Evolutionary conservation across 306 rosid genomes (phyloP).

Genomic region (Acmispon strigosus): DNA sequence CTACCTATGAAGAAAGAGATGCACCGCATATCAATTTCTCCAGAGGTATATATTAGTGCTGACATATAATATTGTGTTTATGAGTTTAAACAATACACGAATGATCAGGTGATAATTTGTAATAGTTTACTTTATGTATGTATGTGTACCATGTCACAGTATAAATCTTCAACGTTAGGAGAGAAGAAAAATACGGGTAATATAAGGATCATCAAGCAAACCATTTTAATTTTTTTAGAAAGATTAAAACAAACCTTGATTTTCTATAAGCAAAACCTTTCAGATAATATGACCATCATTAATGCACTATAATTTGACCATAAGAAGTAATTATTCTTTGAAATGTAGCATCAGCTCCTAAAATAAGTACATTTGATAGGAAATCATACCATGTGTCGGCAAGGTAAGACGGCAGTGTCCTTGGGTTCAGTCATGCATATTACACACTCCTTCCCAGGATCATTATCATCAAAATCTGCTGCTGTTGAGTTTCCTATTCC

Average conservation of each 20-base stretch:
- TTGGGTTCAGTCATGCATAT: slow-evolving; percentile 95
- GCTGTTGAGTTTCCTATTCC: slow-evolving; percentile 70
- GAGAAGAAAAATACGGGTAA: background rate
- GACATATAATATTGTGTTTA: background rate
- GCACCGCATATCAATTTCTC: background rate
- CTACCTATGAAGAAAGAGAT: background rate
- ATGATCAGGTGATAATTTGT: background rate
- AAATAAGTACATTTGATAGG: slow-evolving; percentile 9
- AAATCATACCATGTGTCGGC: slow-evolving; percentile 82
- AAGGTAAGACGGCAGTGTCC: slow-evolving; percentile 83
- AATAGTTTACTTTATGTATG: no score
- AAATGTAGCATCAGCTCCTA: background rate
- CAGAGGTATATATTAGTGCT: background rate
- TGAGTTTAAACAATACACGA: background rate
- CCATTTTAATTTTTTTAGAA: background rate
- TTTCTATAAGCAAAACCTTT: background rate
- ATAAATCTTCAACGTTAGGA: background rate
- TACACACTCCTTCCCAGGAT: slow-evolving; percentile 82
- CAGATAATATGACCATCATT: background rate
- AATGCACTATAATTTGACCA: background rate
- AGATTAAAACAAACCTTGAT: background rate
- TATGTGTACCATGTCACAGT: no score
- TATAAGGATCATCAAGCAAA: background rate
- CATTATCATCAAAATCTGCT: slow-evolving; percentile 54
- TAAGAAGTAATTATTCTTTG: background rate